phyloP scores from a whole-genome alignment of 2,329 filamentous ascomycete species.

The Diaporthe citri region DNA sequence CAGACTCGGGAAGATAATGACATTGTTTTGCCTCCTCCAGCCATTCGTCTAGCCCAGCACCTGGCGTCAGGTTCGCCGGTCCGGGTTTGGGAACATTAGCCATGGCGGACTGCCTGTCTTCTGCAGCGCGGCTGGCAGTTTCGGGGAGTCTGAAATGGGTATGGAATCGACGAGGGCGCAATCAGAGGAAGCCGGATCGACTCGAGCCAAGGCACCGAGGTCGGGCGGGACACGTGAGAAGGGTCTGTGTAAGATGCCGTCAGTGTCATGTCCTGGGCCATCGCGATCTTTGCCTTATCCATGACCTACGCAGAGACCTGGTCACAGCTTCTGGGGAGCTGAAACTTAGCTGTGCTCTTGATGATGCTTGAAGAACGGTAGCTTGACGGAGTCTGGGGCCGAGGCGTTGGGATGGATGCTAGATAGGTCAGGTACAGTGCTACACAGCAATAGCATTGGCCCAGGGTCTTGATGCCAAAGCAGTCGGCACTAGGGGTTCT shows the following conservation, averaged over 20 bases:
- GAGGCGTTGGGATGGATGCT: conserved; percentile 6
- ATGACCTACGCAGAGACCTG: conserved; percentile 7
- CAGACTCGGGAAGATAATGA: conserved; percentile 93
- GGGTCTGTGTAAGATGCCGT: conserved; percentile 30
- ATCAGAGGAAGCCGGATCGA: not conserved
- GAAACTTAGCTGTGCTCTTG: not conserved
- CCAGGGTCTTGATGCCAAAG: conserved; percentile 12
- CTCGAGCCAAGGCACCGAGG: conserved; percentile 24
- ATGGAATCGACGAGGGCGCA: not conserved
- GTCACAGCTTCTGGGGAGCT: conserved; percentile 1
- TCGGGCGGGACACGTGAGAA: conserved; percentile 20
- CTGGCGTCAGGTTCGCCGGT: conserved; percentile 85
- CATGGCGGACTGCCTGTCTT: conserved; percentile 50
- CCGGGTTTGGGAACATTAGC: conserved; percentile 84
- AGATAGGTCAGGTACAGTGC: conserved; percentile 6
- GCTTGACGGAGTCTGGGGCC: not conserved
- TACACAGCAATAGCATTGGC: conserved; percentile 16
- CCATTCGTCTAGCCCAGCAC: conserved; percentile 95
- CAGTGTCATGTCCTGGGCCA: not conserved
- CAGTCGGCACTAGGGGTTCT: conserved; percentile 33
- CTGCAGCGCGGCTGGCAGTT: conserved; percentile 18
- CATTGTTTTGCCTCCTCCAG: conserved; percentile 96
- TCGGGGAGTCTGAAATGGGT: not conserved
- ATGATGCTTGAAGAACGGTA: conserved; percentile 33
- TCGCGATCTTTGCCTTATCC: not conserved